Percentiles rank a stretch among this genome's conserved stretches.
Conservation (phyloP, 306 rosid species). For the apple (Malus domestica) region ASM211411v1 NC_041804.1:13841001-13841500, state of each 20-base stretch:
- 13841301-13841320: background rate
- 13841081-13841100: background rate
- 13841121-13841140: background rate
- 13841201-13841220: background rate
- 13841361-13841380: background rate
- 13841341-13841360: background rate
- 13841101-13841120: background rate
- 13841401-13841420: background rate
- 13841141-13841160: background rate
- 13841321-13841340: background rate
- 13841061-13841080: background rate
- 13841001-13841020: background rate
- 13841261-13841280: background rate
- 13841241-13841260: background rate
- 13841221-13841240: background rate
- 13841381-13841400: background rate
- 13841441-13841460: background rate
- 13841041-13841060: background rate
- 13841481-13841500: background rate
- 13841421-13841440: background rate
- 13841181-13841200: background rate
- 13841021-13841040: background rate
- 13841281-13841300: background rate
- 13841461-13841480: background rate
- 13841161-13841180: background rate